Evolutionary conservation across 1,139 yeast genomes (phyloP), one percentile per base, ranked within the genome.

Genomic region (Diutina neorugosa): DNA sequence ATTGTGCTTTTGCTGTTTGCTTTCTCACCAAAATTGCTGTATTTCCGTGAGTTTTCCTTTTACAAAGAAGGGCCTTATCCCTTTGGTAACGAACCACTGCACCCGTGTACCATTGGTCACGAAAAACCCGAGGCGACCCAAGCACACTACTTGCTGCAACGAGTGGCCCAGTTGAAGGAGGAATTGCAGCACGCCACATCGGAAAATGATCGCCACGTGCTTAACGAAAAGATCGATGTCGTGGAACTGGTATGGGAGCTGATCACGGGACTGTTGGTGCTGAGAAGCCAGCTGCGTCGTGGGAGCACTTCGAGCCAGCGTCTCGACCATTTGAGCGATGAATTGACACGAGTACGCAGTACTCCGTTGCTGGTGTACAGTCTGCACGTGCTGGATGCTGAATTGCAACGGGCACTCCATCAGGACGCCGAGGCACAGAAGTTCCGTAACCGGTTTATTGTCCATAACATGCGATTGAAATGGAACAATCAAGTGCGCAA

Each of bases 401-500:
- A 46, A 3, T 27, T 27, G 40, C 9, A n/a, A 9, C 11, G 5
- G 4, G 50, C 50, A 7, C 25, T 16, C 4, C 37, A 9, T 7
- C 14, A n/a, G 9, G 50, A 46, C 18, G 37, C 27, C 12, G 50
- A 46, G 23, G 40, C 50, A 2, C 50, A 27, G 19, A 66, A 61
- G 16, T 89, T 82, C 68, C 84, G 82, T 58, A 91, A 93, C 63
- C 71, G 94, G 53, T 91, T 86, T 63, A 82, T 86, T 56, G 73
- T 91, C 37, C 95, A 90, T 61, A 83, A 86, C 59, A 75, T 90
- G 64, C 80, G 82, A 60, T 64, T 90, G 62, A 85, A 82, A 59
- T 90, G 97, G 96, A 84, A 86, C 63, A 84, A 86, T 56, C 65
- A 70, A 7, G 73, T 84, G 12, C 73, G 95, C 53, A 80, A 86